Conservation (phyloP, 2,329 filamentous ascomycete species). For the Penicillium sp. region DNA sequence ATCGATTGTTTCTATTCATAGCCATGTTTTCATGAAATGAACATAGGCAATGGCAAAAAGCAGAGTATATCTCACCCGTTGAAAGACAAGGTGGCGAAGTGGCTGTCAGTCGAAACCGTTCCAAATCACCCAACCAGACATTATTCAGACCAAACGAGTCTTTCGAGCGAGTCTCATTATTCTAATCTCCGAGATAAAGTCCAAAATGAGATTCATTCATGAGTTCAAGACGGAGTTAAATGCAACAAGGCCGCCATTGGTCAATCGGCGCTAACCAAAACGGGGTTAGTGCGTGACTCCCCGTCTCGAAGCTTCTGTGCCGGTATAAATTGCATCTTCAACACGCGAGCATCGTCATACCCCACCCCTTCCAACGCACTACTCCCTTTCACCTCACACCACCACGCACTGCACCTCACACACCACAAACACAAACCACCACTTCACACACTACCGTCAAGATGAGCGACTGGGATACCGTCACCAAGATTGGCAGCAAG, state of each 20-base stretch:
- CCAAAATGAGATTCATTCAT: not conserved
- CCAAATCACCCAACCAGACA: not conserved
- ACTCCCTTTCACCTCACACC: conserved; percentile 4
- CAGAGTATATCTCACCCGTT: not conserved
- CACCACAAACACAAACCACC: not conserved
- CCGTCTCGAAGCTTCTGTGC: conserved; percentile 43
- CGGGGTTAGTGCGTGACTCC: conserved; percentile 28
- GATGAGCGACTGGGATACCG: conserved; percentile 82
- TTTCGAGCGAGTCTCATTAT: not conserved
- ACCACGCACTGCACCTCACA: conserved; percentile 5
- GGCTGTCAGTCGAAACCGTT: not conserved
- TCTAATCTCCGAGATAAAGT: not conserved
- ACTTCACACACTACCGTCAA: conserved; percentile 24
- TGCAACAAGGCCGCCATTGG: not conserved
- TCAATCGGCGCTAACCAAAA: not conserved
- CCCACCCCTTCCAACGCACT: conserved; percentile 14
- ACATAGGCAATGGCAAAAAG: not conserved
- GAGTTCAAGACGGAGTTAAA: conserved; percentile 1
- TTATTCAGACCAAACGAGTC: not conserved
- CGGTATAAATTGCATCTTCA: conserved; percentile 42
- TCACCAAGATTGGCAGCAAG: conserved; percentile 94
- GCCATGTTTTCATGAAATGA: not conserved
- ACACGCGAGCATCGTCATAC: conserved; percentile 34
- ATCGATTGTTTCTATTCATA: not conserved
- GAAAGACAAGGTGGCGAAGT: not conserved